A percentile compares a stretch with the other conserved stretches of the same genome.
Evolutionary conservation across 2,329 filamentous ascomycete genomes (phyloP).

Genomic region (Gaeumannomyces tritici): DNA sequence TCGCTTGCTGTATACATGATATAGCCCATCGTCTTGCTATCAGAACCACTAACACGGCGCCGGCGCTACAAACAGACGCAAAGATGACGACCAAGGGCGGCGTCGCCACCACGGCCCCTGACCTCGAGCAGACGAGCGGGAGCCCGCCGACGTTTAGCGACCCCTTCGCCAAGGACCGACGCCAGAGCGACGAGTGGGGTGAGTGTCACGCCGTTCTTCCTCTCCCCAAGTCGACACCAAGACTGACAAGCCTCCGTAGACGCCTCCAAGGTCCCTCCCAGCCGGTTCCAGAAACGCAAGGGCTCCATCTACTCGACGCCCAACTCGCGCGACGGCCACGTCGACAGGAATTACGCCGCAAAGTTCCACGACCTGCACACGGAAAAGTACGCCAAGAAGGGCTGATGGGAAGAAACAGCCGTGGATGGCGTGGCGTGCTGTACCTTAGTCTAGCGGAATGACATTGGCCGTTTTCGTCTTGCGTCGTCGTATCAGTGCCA

Average conservation of each 20-base stretch:
- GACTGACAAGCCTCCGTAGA: slow-evolving; percentile 27
- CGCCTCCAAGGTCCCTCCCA: slow-evolving; percentile 57
- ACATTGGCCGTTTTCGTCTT: not conserved
- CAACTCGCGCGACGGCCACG: slow-evolving; percentile 53
- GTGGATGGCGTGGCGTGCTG: slow-evolving; percentile 1
- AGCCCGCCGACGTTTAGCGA: not conserved
- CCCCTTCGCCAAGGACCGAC: slow-evolving; percentile 19
- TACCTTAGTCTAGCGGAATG: not conserved
- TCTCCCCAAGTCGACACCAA: not conserved
- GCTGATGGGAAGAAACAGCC: slow-evolving; percentile 2
- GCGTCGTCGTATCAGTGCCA: too few species aligned
- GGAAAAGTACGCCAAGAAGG: slow-evolving; percentile 35
- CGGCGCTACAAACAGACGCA: not conserved
- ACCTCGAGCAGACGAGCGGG: slow-evolving; percentile 3
- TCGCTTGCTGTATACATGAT: not conserved
- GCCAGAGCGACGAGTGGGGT: slow-evolving; percentile 40
- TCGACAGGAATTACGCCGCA: slow-evolving; percentile 48
- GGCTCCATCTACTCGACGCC: slow-evolving; percentile 61
- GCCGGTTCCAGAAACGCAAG: slow-evolving; percentile 60
- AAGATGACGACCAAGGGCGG: slow-evolving; percentile 7
- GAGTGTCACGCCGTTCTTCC: slow-evolving; percentile 11
- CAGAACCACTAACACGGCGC: not conserved
- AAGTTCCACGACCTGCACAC: slow-evolving; percentile 52
- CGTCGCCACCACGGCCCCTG: slow-evolving; percentile 14
- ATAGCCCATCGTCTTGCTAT: too few species aligned